Evolutionary conservation across 345 rosid species (phyloP), one percentile per base, ranked within the genome.

Genomic region (Laguncularia racemosa): DNA sequence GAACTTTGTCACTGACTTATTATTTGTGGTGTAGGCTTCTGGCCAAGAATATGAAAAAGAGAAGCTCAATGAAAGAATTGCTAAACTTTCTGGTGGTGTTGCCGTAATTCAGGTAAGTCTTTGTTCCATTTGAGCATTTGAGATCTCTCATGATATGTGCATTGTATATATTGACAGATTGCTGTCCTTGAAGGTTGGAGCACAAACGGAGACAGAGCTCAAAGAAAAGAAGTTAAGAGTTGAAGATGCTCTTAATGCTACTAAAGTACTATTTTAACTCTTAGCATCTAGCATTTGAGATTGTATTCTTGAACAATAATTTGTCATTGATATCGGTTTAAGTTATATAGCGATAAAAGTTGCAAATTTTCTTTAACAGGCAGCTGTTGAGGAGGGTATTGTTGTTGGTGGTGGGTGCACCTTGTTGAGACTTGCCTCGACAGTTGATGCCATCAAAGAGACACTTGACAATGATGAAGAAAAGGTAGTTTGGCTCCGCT

Each of bases 191-290:
- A 62, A 86, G 93, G 93, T 86, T 45, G 95, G 95, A 58, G 89
- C 90, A 52, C 95, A 83, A 81, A 86, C 95, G 21, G 95, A 86
- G 77, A 86, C 95, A 12, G 90, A 86, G 73, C 96, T 92, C 43
- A 92, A 92, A 68, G 98, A 92, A 69, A 92, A 92, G 86, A 92
- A 89, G 64, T 57, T 89, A 69, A 89, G 99, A 71, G 99, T 92
- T 50, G 99, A 92, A 75, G 99, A 92, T 73, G 99, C 96, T 58
- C 99, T 92, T 66, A 89, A 89, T 69, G 99, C 99, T 16, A 93
- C 99, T 3, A 93, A 93, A 97, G 99, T 85, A 18, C 13, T 51
- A 16, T 18, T 51, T 6, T 16, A 21, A 21, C 16, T 20, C 26
- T 16, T 47, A 11, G 18, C 16, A 7, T 15, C 2, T 6, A 12